Evolutionary conservation across 352 stramenopile genomes (phyloP), one percentile per base, ranked within the genome.

Genomic region (Phytophthora cryptogea): DNA sequence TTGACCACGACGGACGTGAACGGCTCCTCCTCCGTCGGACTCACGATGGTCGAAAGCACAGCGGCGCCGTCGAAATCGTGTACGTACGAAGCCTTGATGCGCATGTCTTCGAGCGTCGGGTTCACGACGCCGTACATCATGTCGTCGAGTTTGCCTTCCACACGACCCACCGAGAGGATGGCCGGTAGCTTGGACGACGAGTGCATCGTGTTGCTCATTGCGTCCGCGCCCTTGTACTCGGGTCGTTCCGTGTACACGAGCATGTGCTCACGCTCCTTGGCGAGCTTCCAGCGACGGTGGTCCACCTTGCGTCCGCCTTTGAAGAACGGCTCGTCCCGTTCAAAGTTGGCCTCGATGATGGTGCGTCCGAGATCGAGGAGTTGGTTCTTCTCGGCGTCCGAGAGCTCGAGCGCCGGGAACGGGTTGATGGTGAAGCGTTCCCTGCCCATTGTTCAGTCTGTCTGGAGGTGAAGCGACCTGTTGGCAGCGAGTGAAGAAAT

Each of bases 41-140:
- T 56, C 10, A 74, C 58, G 44, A 78, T 69, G 0, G 61, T 78
- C 20, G 66, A 69, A 14, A 78, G 69, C 44, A 78, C 69, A 7
- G 56, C 58, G 5, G 62, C 69, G 4, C 58, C 69, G 48, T 63
- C 51, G 9, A 73, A 64, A 32, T 78, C 62, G 44, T 74, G 60
- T 4, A 74, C 62, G 49, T 78, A 78, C 16, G 65, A 68, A 9
- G 68, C 61, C 43, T 75, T 78, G 57, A 78, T 73, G 32, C 65
- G 61, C 66, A 76, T 78, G 5, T 66, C 57, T 20, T 75, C 66
- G 26, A 71, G 54, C 14, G 70, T 76, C 16, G 66, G 62, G 39
- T 70, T 73, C 9, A 76, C 58, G 3, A 73, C 58, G 14, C 70
- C 70, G 50, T 55, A 78, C 70, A 78, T 78, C 52, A 78, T 70